Base-by-base conservation (phyloP, 257 asterid genomes). In the Capsicum rhomboideum region DNA sequence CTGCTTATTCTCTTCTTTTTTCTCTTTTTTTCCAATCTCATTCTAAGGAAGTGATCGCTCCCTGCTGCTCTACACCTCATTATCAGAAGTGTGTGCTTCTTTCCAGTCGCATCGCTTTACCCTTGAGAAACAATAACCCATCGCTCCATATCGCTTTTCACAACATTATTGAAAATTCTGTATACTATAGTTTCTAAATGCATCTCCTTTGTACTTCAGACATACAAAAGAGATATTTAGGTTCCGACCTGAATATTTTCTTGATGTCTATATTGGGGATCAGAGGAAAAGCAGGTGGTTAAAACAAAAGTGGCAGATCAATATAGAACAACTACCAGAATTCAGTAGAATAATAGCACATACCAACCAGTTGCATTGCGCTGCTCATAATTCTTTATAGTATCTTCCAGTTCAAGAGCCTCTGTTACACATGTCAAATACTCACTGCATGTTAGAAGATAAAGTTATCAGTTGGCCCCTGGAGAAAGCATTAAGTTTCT, bases 341-440 rank as follows among this genome's bases (percentile, higher is more conserved):
- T 55, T 80, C 83, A 78, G 54, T 14, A 88, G 68, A 87, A 74
- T 86, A 83, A 66, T 29, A 44, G 53, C 46, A 83, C 98, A 82
- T 88, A 97, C 99, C 99, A 97, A 93, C 98, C 98, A 87, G 96
- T 95, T 64, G 91, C 84, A 85, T 80, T 74, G 74, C 98, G 96
- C 54, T 98, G 92, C 85, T 95, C 99, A 82, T 93, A 94, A 87
- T 95, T 97, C 93, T 91, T 95, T 79, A 95, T 88, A 58, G 98
- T 93, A 87, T 97, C 99, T 89, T 97, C 99, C 88, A 97, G 88
- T 85, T 97, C 98, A 89, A 97, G 97, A 85, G 98, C 98, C 94
- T 97, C 98, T n/a, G 90, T 89, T 84, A 95, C 98, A 88, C 88
- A 97, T 9, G 90, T 93, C 93, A 92, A 87, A 88, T 97, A 97